Conservation (phyloP, 208 protist species). For the Phytomonas sp. region DNA sequence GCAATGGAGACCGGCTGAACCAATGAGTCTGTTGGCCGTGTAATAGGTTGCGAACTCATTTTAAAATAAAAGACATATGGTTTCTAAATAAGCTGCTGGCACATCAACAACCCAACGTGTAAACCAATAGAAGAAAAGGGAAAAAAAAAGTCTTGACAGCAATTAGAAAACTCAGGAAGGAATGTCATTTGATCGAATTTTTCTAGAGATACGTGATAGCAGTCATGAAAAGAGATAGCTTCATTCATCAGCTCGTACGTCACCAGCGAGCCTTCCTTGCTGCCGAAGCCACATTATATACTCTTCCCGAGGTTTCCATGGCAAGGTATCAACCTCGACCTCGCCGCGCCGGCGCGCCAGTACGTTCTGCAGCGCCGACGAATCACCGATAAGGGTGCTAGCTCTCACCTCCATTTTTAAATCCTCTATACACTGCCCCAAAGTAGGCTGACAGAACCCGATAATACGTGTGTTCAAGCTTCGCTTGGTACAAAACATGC, state of each 20-base stretch:
- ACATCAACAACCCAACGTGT: neutral
- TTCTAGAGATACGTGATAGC: neutral
- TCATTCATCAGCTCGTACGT: neutral
- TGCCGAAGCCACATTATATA: constrained; percentile 57
- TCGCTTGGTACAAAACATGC: constrained; percentile 67
- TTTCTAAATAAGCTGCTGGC: neutral
- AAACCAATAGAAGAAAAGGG: neutral
- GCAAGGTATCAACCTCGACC: constrained; percentile 44
- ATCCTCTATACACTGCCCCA: constrained; percentile 71
- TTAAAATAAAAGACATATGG: neutral
- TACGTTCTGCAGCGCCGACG: constrained; percentile 24
- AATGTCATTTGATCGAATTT: neutral
- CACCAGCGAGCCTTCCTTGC: constrained; percentile 36
- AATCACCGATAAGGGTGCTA: constrained; percentile 24
- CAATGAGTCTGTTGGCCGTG: neutral
- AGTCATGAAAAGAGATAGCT: neutral
- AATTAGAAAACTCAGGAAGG: neutral
- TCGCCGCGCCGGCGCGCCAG: constrained; percentile 35
- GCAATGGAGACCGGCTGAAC: neutral
- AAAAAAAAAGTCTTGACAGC: neutral
- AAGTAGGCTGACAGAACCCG: constrained; percentile 75
- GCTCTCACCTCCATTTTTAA: constrained; percentile 43
- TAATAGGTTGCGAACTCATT: neutral
- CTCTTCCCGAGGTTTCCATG: constrained; percentile 60
- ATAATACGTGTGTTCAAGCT: constrained; percentile 82